phyloP scores from a whole-genome alignment of 129 eudicot species.

The Arctium minus region DNA sequence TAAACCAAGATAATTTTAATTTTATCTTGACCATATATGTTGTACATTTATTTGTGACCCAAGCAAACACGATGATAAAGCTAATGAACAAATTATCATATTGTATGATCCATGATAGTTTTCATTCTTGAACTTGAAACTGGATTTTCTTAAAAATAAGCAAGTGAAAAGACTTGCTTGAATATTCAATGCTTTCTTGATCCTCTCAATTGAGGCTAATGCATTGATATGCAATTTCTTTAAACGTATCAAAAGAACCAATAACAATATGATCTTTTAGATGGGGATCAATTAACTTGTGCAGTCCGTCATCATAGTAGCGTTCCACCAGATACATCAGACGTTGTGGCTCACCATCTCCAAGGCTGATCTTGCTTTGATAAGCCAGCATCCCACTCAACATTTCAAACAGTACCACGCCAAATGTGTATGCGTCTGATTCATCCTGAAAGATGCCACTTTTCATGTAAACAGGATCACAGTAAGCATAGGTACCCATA shows the following conservation, averaged over 20 bases:
- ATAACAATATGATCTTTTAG: not conserved
- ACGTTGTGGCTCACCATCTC: not conserved
- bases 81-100: not conserved
- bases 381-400: slow-evolving; percentile 8
- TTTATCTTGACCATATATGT: too few relatives aligned
- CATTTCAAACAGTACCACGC: slow-evolving; percentile 1
- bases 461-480: not conserved
- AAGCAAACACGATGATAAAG: not conserved
- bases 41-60: not conserved
- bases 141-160: too few relatives aligned
- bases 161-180: slow-evolving; percentile 10
- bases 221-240: slow-evolving; percentile 5
- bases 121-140: not conserved
- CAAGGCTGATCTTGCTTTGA: not conserved
- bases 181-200: not conserved
- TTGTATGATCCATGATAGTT: not conserved
- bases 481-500: too few relatives aligned
- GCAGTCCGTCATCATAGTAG: not conserved
- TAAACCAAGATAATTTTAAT: too few relatives aligned
- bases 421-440: not conserved
- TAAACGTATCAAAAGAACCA: not conserved
- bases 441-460: not conserved
- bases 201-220: not conserved
- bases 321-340: not conserved
- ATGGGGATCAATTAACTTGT: not conserved